These are phyloP conservation scores for Hypoxylon sp. DNA, from an alignment of 2,329 filamentous ascomycete species.

Conservation along the genomic window DNA sequence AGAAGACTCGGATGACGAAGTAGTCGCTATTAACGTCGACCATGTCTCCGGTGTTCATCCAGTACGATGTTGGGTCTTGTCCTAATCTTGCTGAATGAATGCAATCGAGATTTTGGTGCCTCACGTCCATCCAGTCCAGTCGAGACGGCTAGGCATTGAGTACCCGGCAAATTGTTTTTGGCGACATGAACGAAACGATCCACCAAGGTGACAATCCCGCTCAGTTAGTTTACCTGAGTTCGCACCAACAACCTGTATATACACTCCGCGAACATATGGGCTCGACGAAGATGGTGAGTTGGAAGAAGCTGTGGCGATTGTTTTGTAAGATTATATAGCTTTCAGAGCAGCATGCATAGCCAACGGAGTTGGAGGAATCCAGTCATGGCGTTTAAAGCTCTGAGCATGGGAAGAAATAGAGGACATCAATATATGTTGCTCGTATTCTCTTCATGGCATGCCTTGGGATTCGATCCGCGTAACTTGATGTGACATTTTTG, in stretches of 20 bases:
- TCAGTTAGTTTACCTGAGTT: constrained; percentile 20
- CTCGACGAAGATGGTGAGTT: constrained; percentile 30
- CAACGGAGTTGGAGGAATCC: constrained; percentile 42
- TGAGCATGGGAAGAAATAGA: constrained; percentile 23
- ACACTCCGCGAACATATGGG: constrained; percentile 40
- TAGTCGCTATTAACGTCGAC: constrained; percentile 1
- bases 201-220: constrained; percentile 12
- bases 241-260: constrained; percentile 48
- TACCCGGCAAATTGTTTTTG: constrained; percentile 4
- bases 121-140: constrained; percentile 2
- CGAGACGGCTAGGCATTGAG: constrained; percentile 2
- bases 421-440: constrained; percentile 39
- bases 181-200: constrained; percentile 21
- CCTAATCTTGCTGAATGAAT: not conserved
- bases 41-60: not conserved
- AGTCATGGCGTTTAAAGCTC: constrained; percentile 26
- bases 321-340: constrained; percentile 46
- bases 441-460: constrained; percentile 10
- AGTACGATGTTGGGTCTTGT: not conserved
- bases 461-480: constrained; percentile 16
- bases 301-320: constrained; percentile 26
- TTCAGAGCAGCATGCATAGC: constrained; percentile 49
- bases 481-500: constrained; percentile 2
- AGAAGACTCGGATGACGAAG: not conserved
- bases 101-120: not conserved